Percentiles rank a stretch among this genome's conserved stretches.
Conservation (phyloP, 495 filamentous ascomycete species). For the Aspergillus sclerotioniger region DNA sequence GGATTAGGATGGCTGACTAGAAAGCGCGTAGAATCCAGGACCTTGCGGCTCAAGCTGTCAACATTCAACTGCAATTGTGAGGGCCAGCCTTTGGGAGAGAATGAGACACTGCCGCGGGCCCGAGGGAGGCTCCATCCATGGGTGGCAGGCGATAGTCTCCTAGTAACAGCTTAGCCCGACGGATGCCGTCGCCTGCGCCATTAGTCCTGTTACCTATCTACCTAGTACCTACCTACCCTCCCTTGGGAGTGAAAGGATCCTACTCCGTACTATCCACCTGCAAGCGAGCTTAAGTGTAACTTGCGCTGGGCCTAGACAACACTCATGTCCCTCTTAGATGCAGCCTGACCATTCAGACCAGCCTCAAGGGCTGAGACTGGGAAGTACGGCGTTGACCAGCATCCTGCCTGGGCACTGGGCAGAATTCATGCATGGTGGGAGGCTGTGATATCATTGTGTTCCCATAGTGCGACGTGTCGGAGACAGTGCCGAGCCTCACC, state of each 20-base stretch:
- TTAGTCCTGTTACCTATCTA: too few species aligned
- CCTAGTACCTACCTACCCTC: background rate
- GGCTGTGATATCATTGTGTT: conserved; percentile 1
- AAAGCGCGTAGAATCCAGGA: background rate
- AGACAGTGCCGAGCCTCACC: background rate
- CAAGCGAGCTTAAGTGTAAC: conserved; percentile 13
- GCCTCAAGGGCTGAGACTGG: background rate
- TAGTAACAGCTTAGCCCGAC: too few species aligned
- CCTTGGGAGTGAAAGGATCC: too few species aligned
- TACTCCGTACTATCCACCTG: conserved; percentile 5
- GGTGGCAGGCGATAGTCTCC: too few species aligned
- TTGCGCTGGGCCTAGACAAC: background rate
- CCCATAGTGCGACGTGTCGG: background rate
- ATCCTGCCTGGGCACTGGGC: conserved; percentile 1
- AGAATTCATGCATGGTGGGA: background rate
- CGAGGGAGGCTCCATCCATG: background rate
- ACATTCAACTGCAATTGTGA: background rate
- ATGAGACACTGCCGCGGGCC: background rate
- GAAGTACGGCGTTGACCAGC: background rate
- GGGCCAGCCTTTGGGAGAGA: background rate
- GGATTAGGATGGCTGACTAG: background rate
- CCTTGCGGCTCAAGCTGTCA: background rate
- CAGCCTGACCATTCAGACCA: background rate
- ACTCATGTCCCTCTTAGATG: background rate
- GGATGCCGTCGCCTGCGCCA: too few species aligned